A percentile compares a stretch with the other conserved stretches of the same genome.
These are phyloP conservation scores for Closterium sp. DNA, from an alignment of 139 green algal genomes.

Conservation along the genomic window DNA sequence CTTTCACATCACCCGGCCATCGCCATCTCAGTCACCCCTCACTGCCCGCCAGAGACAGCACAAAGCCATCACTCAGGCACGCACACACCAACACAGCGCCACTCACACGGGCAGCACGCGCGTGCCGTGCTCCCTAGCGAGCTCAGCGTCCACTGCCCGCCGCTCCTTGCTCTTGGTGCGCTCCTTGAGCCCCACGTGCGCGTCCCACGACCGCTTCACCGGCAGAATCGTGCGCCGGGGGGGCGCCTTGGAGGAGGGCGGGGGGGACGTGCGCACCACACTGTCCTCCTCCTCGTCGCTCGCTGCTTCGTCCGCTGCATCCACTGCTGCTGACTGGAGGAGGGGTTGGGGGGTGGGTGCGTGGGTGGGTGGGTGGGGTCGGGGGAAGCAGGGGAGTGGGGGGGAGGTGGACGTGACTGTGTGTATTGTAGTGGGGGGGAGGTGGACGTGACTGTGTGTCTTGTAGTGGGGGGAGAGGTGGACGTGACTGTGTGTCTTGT, in stretches of 20 bases:
- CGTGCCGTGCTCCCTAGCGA: conserved; percentile 17
- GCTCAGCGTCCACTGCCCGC: background rate
- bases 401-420: background rate
- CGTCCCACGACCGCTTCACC: conserved; percentile 15
- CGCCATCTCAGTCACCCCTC: too few relatives aligned
- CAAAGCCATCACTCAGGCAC: background rate
- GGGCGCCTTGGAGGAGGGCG: background rate
- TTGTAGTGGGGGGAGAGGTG: background rate
- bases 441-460: background rate
- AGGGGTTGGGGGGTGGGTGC: background rate
- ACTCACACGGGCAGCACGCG: conserved; percentile 39
- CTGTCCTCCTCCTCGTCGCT: background rate
- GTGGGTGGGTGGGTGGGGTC: background rate
- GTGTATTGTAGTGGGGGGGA: background rate
- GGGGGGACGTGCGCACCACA: background rate
- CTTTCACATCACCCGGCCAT: too few relatives aligned
- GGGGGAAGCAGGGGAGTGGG: conserved; percentile 1
- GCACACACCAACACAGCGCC: background rate
- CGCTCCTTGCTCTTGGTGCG: background rate
- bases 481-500: background rate
- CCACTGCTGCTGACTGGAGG: background rate
- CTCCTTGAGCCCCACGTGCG: background rate
- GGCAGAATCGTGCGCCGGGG: background rate
- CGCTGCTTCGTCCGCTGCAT: background rate
- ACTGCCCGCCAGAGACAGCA: background rate